Conservation (phyloP, 139 green algal species). For the Coelastrella sp. region DNA sequence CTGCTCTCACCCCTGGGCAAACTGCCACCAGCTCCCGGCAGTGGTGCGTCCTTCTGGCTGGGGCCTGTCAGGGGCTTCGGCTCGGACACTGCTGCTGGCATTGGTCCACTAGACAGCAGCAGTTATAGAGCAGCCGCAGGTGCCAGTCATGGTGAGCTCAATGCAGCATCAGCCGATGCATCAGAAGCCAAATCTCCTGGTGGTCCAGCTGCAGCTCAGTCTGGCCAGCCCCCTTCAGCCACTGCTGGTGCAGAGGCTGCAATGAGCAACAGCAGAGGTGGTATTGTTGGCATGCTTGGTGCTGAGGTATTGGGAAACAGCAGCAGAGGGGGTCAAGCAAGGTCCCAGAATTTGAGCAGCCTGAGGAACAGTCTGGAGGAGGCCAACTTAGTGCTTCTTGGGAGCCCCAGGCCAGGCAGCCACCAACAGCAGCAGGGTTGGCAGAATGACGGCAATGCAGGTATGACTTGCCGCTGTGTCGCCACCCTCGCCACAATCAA, state of each 20-base stretch:
- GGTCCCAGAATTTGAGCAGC: conserved; percentile 17
- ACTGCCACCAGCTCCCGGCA: conserved; percentile 52
- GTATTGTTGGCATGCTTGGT: neutral
- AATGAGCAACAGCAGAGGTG: neutral
- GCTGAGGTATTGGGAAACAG: neutral
- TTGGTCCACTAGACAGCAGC: neutral
- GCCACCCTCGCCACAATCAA: too few species aligned
- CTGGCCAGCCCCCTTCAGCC: neutral
- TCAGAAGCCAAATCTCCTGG: neutral
- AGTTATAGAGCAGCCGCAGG: neutral
- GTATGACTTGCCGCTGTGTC: too few species aligned
- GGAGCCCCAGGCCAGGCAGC: neutral
- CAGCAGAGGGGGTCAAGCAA: neutral
- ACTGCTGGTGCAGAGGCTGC: conserved; percentile 15
- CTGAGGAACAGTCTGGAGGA: conserved; percentile 25
- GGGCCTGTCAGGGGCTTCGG: conserved; percentile 22
- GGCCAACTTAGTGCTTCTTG: conserved; percentile 15
- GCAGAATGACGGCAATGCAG: neutral
- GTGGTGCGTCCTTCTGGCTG: conserved; percentile 61
- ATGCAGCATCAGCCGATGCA: too few species aligned
- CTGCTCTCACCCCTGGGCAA: conserved; percentile 34
- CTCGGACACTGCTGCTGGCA: conserved; percentile 3
- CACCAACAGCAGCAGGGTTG: neutral
- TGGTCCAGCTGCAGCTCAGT: neutral
- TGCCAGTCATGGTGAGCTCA: neutral